A percentile compares a stretch with the other conserved stretches of the same genome.
phyloP scores from a whole-genome alignment of 2,329 filamentous ascomycete species.

The Cadophora malorum region DNA sequence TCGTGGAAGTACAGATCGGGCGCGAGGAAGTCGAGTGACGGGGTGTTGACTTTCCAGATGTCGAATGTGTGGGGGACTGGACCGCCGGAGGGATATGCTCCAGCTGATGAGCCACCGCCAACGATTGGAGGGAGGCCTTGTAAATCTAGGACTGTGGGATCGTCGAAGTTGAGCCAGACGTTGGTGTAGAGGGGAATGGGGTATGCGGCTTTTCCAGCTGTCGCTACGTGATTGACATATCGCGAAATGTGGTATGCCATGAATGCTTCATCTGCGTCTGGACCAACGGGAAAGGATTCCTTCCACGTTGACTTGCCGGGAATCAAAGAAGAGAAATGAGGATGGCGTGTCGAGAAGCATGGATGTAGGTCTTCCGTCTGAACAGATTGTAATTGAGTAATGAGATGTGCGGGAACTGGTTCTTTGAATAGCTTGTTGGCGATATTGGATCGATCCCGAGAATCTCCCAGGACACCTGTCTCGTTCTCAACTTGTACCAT shows the following conservation, averaged over 20 bases:
- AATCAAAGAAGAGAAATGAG: background rate
- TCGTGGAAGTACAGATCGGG: slow-evolving; percentile 58
- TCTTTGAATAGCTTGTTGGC: slow-evolving; percentile 34
- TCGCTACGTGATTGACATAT: slow-evolving; percentile 31
- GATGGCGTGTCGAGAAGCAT: slow-evolving; percentile 33
- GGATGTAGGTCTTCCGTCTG: slow-evolving; percentile 38
- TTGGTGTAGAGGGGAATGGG: slow-evolving; percentile 36
- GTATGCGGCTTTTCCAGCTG: slow-evolving; percentile 34
- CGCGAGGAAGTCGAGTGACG: slow-evolving; percentile 52
- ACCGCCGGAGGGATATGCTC: slow-evolving; percentile 49
- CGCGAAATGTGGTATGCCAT: slow-evolving; percentile 34
- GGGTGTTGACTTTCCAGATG: slow-evolving; percentile 50
- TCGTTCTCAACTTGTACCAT: slow-evolving; percentile 38
- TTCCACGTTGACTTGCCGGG: slow-evolving; percentile 44
- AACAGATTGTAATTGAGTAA: slow-evolving; percentile 38
- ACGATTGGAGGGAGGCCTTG: slow-evolving; percentile 45
- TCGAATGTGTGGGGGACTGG: slow-evolving; percentile 47
- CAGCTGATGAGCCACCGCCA: slow-evolving; percentile 46
- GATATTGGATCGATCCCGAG: slow-evolving; percentile 29
- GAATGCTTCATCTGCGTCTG: slow-evolving; percentile 33
- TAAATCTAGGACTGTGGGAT: slow-evolving; percentile 41
- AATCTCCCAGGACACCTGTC: slow-evolving; percentile 33
- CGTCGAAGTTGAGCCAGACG: slow-evolving; percentile 37
- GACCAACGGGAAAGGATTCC: slow-evolving; percentile 44
- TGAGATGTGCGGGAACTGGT: slow-evolving; percentile 43